Percentiles rank a stretch among this genome's conserved stretches.
phyloP scores from a whole-genome alignment of 208 protist species.

The Herpetomonas samuelpessoai region DNA sequence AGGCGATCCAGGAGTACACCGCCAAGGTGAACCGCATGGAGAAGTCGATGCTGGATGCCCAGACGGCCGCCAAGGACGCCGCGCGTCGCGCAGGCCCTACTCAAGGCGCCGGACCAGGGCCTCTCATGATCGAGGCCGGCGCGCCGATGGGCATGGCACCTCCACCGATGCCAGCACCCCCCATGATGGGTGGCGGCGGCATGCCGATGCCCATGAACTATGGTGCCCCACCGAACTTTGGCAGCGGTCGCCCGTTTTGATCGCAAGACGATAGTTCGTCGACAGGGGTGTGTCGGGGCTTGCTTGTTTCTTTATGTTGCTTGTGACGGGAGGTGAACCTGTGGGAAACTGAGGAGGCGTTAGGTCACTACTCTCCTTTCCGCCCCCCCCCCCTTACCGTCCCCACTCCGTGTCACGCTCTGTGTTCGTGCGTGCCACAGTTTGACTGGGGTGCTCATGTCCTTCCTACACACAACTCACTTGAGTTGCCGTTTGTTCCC shows the following conservation, averaged over 20 bases:
- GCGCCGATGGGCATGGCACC: slow-evolving; percentile 15
- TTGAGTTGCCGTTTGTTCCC: too few species aligned
- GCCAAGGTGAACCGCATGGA: slow-evolving; percentile 85
- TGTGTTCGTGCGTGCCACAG: too few species aligned
- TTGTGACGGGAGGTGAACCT: too few species aligned
- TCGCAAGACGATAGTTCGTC: background rate
- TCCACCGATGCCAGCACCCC: background rate
- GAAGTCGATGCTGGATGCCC: slow-evolving; percentile 71
- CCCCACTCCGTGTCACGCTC: too few species aligned
- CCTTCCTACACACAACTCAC: too few species aligned
- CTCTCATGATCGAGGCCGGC: slow-evolving; percentile 76
- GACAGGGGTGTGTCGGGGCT: background rate
- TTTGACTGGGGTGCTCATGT: too few species aligned
- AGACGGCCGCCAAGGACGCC: slow-evolving; percentile 85
- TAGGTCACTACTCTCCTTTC: too few species aligned
- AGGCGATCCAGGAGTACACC: slow-evolving; percentile 94
- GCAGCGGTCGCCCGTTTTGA: slow-evolving; percentile 61
- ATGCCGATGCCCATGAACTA: slow-evolving; percentile 52
- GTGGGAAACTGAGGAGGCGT: too few species aligned
- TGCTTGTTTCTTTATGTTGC: too few species aligned
- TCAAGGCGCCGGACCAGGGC: slow-evolving; percentile 25
- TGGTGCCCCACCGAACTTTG: slow-evolving; percentile 48
- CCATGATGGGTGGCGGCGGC: slow-evolving; percentile 18
- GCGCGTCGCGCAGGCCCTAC: slow-evolving; percentile 54
- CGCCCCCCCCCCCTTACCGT: too few species aligned